These are phyloP conservation scores for Cyanidioschyzon merolae DNA, from an alignment of 23 red algal genomes.

Conservation along the genomic window DNA sequence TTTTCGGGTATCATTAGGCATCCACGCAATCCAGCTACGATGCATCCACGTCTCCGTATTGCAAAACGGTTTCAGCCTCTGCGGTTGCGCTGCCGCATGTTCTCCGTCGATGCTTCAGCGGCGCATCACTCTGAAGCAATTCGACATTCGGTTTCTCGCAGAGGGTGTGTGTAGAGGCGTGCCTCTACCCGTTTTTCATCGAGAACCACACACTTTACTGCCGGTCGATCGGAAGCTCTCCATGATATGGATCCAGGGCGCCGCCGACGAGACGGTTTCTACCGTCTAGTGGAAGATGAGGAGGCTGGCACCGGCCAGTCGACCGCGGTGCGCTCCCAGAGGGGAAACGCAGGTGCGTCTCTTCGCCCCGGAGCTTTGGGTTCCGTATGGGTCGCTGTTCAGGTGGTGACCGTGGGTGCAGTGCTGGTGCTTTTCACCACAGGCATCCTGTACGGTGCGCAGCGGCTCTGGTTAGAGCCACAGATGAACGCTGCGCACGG, in stretches of 20 bases:
- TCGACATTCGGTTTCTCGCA: no score
- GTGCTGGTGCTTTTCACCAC: not conserved
- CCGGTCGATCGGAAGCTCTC: no score
- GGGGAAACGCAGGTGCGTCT: not conserved
- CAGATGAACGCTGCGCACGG: not conserved
- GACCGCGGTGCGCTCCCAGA: not conserved
- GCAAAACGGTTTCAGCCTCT: no score
- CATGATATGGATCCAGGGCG: not conserved
- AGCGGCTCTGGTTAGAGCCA: not conserved
- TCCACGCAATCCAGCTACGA: no score
- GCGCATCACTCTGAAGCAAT: no score
- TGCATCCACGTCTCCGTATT: no score
- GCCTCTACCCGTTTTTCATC: no score
- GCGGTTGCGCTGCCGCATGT: no score
- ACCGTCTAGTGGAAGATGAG: not conserved
- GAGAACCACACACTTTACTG: no score
- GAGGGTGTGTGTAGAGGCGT: no score
- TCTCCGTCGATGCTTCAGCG: no score
- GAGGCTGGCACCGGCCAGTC: not conserved
- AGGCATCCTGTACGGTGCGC: not conserved
- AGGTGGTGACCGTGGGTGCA: not conserved
- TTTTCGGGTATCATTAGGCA: no score
- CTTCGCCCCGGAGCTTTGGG: not conserved
- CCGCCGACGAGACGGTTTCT: not conserved
- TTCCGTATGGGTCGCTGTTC: not conserved